Conservation (phyloP, 164 flowering plant genomes). For the Amborella trichopoda region DNA sequence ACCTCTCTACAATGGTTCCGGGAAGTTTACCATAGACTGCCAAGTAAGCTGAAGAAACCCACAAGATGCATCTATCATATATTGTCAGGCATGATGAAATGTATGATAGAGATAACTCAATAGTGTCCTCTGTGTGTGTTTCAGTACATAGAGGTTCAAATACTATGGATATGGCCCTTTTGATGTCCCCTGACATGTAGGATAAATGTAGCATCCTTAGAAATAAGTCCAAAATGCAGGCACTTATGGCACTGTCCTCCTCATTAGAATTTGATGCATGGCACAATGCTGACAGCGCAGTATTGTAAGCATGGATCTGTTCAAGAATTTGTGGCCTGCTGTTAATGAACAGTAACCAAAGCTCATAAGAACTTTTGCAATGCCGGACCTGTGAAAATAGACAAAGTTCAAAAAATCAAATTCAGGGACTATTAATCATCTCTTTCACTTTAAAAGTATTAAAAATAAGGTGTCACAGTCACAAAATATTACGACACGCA, state of each 20-base stretch:
- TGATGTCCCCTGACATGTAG: slow-evolving; percentile 51
- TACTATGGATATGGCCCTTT: slow-evolving; percentile 39
- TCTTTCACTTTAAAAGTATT: too few relatives aligned
- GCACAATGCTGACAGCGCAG: slow-evolving; percentile 50
- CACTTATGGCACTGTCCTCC: slow-evolving; percentile 36
- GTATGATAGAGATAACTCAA: slow-evolving; percentile 24
- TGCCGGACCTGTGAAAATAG: slow-evolving; percentile 50
- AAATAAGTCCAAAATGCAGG: slow-evolving; percentile 72
- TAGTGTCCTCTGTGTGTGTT: slow-evolving; percentile 15
- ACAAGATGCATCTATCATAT: slow-evolving; percentile 64
- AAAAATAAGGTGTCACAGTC: too few relatives aligned
- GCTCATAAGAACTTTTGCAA: slow-evolving; percentile 55
- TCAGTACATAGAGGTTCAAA: slow-evolving; percentile 18
- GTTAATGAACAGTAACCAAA: slow-evolving; percentile 84
- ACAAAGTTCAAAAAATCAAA: slow-evolving; percentile 3
- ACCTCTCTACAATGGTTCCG: slow-evolving; percentile 34
- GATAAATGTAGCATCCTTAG: slow-evolving; percentile 62
- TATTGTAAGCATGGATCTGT: slow-evolving; percentile 50
- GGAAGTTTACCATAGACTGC: slow-evolving; percentile 70
- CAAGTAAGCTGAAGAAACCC: slow-evolving; percentile 75
- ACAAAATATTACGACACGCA: not conserved
- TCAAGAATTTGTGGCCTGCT: slow-evolving; percentile 44
- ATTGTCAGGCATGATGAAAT: slow-evolving; percentile 41
- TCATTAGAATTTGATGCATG: slow-evolving; percentile 20
- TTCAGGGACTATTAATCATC: not conserved